Conservation (phyloP, 1,284 basidiomycete species). For the Puccinia polysora region DNA sequence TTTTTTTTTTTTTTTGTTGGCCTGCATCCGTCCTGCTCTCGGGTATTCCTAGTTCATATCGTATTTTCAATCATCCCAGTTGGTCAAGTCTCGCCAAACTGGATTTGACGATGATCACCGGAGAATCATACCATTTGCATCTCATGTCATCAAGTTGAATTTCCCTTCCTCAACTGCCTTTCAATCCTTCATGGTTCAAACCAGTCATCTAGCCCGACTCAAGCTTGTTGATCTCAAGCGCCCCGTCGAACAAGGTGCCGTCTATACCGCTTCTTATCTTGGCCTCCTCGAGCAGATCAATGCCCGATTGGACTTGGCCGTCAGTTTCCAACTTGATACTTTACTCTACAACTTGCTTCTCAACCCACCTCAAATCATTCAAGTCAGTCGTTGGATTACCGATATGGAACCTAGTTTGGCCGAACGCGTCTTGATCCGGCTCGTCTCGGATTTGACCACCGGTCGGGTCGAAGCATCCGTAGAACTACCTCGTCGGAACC, state of each 20-base stretch:
- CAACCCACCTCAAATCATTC: conserved; percentile 58
- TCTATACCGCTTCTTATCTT: conserved; percentile 48
- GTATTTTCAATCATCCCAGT: neutral
- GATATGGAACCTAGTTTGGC: neutral
- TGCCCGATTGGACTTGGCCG: conserved; percentile 58
- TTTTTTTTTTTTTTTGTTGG: too few species aligned
- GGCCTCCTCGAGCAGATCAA: conserved; percentile 55
- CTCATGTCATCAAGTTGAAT: conserved; percentile 24
- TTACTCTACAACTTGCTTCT: conserved; percentile 61
- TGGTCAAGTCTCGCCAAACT: conserved; percentile 8
- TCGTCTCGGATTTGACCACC: conserved; percentile 9
- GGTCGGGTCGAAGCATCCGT: neutral
- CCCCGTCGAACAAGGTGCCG: neutral
- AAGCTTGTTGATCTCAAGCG: conserved; percentile 6
- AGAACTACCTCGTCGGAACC: neutral
- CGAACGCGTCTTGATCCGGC: conserved; percentile 19
- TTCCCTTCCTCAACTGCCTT: neutral
- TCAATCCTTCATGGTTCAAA: conserved; percentile 5
- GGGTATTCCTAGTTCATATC: neutral
- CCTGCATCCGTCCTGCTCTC: neutral
- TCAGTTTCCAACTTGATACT: conserved; percentile 65
- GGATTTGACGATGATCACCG: conserved; percentile 19
- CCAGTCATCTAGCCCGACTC: neutral
- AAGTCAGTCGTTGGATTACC: conserved; percentile 6
- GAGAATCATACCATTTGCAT: conserved; percentile 11